Base-by-base conservation (phyloP, 192 early-diverging fungal genomes). In the Allomyces arbusculus region DNA sequence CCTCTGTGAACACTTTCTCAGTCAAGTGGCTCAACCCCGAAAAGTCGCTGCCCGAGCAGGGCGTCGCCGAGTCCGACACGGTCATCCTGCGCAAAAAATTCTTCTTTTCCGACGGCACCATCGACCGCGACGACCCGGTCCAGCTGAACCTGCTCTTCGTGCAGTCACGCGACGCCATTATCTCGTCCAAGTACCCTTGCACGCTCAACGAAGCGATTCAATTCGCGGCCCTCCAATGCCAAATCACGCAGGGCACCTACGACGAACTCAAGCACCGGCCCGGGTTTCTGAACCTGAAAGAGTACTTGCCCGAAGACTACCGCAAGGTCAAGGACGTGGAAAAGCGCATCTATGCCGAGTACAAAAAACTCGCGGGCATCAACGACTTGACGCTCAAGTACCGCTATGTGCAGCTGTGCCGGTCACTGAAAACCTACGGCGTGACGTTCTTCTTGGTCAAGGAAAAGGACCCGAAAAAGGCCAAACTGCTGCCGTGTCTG, bases 51-150 rank as follows among this genome's bases (percentile, higher is more conserved):
- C 69, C 77, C 0, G 80, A 84, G 64, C 80, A 84, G 71, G 75
- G 79, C 50, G 44, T 84, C 8, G 67, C 65, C 33, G 77, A 81
- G 26, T 67, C 64, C 0, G 76, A 78, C 63, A 63, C 67, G 16
- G 76, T 84, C 24, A 63, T 82, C 14, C 74, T 84, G 1, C 82
- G 82, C 45, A 84, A 84, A 65, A 84, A 84, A 69, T 84, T 84
- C 64, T 84, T 81, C 44, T 81, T 74, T 64, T 76, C 82, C 12
- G 82, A 84, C 63, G 76, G 79, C 65, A 81, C 77, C 66, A 73
- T 84, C 44, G 81, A 84, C 67, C 69, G 81, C 22, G 76, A 75
- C 63, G 82, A 84, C 69, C 79, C 77, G 2, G 72, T 84, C n/a
- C 82, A 84, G 66, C 64, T 84, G 12, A 80, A 81, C 61, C 64